Evolutionary conservation across 495 filamentous ascomycete species (phyloP).

Genomic region (Daldinia concentrica): DNA sequence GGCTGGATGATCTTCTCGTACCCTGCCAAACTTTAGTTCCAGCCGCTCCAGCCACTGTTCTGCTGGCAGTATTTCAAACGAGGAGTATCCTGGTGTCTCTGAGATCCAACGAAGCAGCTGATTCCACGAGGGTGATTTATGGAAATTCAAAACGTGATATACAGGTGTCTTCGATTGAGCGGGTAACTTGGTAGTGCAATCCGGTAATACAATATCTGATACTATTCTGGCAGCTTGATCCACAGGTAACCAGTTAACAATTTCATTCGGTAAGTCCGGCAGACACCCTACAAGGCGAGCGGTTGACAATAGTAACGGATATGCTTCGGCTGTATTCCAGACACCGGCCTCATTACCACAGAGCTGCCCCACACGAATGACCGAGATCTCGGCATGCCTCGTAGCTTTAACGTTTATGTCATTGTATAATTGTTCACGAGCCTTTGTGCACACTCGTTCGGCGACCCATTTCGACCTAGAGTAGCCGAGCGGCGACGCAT

Average conservation of each 20-base stretch:
- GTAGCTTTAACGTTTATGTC: neutral
- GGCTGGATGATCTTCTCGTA: conserved; percentile 47
- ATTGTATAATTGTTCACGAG: conserved; percentile 18
- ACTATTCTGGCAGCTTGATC: conserved; percentile 63
- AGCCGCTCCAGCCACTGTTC: conserved; percentile 55
- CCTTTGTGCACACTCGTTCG: conserved; percentile 60
- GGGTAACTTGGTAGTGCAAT: neutral
- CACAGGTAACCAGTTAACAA: conserved; percentile 64
- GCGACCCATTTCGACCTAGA: conserved; percentile 66
- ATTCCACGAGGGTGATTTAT: conserved; percentile 53
- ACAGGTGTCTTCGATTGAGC: conserved; percentile 39
- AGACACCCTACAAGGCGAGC: conserved; percentile 60
- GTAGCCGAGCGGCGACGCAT: conserved; percentile 65
- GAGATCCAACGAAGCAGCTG: conserved; percentile 57
- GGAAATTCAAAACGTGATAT: conserved; percentile 62
- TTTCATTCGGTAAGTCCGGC: conserved; percentile 59
- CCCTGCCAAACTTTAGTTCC: conserved; percentile 35
- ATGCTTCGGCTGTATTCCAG: conserved; percentile 68
- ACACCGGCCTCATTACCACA: conserved; percentile 59
- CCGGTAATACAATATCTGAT: conserved; percentile 47
- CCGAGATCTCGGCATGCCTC: conserved; percentile 53
- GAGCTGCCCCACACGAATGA: conserved; percentile 68
- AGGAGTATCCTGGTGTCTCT: conserved; percentile 24
- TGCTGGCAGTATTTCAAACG: conserved; percentile 52
- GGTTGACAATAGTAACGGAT: conserved; percentile 65